Conservation (phyloP, 305 asterid genomes). For the Fraxinus nigra region DNA sequence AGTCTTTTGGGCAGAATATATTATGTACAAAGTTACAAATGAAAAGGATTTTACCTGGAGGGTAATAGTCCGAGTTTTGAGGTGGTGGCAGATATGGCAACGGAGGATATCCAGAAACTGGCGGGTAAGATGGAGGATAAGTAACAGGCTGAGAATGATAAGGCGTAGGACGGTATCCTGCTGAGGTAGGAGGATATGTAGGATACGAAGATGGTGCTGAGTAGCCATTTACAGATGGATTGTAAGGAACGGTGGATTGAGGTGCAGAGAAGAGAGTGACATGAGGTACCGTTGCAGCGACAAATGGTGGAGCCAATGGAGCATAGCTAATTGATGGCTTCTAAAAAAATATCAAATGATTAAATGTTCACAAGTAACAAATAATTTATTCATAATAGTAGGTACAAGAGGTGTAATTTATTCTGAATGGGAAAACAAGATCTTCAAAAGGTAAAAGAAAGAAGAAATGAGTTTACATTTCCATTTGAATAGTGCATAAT, state of each 20-base stretch:
- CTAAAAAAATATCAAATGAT: conserved; percentile 39
- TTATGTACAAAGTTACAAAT: neutral
- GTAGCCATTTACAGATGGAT: conserved; percentile 30
- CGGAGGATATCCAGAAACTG: conserved; percentile 30
- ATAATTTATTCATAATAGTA: neutral
- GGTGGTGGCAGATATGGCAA: conserved; percentile 62
- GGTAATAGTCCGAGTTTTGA: conserved; percentile 42
- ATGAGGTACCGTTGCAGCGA: conserved; percentile 30
- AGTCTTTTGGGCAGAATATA: neutral
- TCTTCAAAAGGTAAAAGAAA: neutral
- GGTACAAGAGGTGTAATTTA: neutral
- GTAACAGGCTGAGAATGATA: neutral
- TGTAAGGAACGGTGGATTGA: conserved; percentile 38
- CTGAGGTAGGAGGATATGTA: conserved; percentile 45
- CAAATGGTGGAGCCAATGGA: conserved; percentile 56
- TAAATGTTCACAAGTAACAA: neutral
- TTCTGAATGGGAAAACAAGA: neutral
- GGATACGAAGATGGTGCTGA: conserved; percentile 36
- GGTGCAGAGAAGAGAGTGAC: conserved; percentile 46
- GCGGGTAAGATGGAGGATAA: conserved; percentile 21
- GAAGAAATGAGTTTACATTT: conserved; percentile 42
- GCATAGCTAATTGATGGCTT: conserved; percentile 51
- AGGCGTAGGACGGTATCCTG: conserved; percentile 36
- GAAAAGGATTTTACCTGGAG: conserved; percentile 50
- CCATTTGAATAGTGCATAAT: conserved; percentile 81